phyloP scores from a whole-genome alignment of 495 filamentous ascomycete genomes.

The Extremus antarcticus region DNA sequence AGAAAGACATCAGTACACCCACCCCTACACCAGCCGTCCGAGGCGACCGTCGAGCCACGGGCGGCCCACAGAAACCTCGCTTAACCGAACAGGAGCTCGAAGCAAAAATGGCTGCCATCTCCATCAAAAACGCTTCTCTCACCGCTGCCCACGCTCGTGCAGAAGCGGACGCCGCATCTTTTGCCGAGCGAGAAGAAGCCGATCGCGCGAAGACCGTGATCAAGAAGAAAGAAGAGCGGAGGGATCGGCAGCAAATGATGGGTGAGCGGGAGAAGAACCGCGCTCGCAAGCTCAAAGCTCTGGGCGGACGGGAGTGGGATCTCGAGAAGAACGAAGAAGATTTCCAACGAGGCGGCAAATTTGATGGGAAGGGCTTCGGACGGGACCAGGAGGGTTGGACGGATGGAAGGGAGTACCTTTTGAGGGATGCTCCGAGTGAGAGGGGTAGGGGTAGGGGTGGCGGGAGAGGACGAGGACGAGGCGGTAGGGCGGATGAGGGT shows the following conservation, averaged over 20 bases:
- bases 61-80: slow-evolving; percentile 51
- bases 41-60: slow-evolving; percentile 58
- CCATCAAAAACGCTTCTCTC: slow-evolving; percentile 45
- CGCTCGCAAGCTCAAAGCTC: slow-evolving; percentile 55
- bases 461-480: not conserved
- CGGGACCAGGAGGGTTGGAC: slow-evolving; percentile 13
- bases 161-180: slow-evolving; percentile 57
- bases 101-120: slow-evolving; percentile 47
- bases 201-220: slow-evolving; percentile 32
- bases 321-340: slow-evolving; percentile 58
- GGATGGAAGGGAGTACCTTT: slow-evolving; percentile 20
- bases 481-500: not conserved
- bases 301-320: slow-evolving; percentile 66
- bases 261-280: slow-evolving; percentile 62
- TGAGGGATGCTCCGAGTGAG: slow-evolving; percentile 7
- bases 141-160: slow-evolving; percentile 53
- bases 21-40: slow-evolving; percentile 42
- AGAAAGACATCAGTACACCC: slow-evolving; percentile 1
- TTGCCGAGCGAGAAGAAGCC: slow-evolving; percentile 52
- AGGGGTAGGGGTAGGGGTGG: slow-evolving; percentile 1
- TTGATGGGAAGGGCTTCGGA: slow-evolving; percentile 13
- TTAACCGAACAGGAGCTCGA: slow-evolving; percentile 59
- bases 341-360: slow-evolving; percentile 14
- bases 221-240: slow-evolving; percentile 45
- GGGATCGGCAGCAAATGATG: slow-evolving; percentile 50